Evolutionary conservation across 2,329 filamentous ascomycete genomes (phyloP).

Genomic region (Ascomycota sp.): DNA sequence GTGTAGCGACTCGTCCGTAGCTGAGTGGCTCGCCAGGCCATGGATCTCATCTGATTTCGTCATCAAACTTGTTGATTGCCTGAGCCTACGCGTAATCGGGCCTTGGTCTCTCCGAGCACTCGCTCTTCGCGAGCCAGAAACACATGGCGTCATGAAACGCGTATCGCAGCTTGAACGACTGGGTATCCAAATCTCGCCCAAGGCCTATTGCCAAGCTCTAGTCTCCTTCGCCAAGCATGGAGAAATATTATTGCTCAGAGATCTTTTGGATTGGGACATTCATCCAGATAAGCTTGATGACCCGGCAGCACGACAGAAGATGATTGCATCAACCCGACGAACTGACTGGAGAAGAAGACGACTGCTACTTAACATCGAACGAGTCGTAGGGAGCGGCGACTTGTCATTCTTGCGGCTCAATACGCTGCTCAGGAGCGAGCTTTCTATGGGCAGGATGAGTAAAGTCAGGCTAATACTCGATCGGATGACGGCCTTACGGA

Average conservation of each 20-base stretch:
- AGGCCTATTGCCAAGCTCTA: conserved; percentile 43
- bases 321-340: conserved; percentile 12
- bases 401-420: conserved; percentile 8
- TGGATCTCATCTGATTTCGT: conserved; percentile 53
- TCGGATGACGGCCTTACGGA: conserved; percentile 11
- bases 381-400: conserved; percentile 4
- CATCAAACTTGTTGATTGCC: conserved; percentile 43
- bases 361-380: conserved; percentile 21
- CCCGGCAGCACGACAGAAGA: conserved; percentile 14
- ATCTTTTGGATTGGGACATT: conserved; percentile 25
- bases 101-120: conserved; percentile 58
- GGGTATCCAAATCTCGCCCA: conserved; percentile 38
- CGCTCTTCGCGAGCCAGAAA: conserved; percentile 37
- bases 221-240: conserved; percentile 36
- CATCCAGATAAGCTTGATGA: conserved; percentile 34
- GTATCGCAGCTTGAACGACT: conserved; percentile 37
- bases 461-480: conserved; percentile 10
- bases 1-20: conserved; percentile 34
- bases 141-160: conserved; percentile 31
- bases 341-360: conserved; percentile 18
- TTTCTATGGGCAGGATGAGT: conserved; percentile 4
- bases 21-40: conserved; percentile 54
- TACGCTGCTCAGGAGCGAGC: conserved; percentile 3
- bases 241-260: conserved; percentile 25
- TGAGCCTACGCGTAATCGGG: conserved; percentile 51